Base-by-base conservation (phyloP, 148 eudicot genomes). In the Camellia japonica region DNA sequence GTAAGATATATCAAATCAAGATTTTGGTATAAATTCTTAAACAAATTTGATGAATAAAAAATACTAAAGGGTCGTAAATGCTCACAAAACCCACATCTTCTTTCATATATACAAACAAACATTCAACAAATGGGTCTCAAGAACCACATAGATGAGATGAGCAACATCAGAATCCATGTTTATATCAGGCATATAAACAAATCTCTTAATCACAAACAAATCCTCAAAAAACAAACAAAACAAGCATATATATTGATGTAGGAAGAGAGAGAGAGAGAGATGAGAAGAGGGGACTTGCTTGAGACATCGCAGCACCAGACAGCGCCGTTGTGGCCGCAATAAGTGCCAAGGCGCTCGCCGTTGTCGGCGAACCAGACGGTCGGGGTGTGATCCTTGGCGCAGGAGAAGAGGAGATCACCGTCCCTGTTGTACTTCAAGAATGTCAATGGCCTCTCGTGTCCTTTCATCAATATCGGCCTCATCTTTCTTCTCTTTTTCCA, bases 381-480 rank as follows among this genome's bases (percentile, higher is more conserved):
- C 54, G 94, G 94, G 38, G 60, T 89, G 64, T 86, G 92, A n/a
- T 91, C 92, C 71, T 91, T 91, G 54, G 92, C 94, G 51, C 94
- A 91, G 0, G 90, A 91, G 72, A 91, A 91, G 4, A 91, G 87
- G 18, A 91, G 86, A 46, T 91, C 94, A 3, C 99, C 98, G 16
- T 95, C 99, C 42, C 92, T 73, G 78, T 95, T 95, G 81, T 92
- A 93, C 82, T 95, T 93, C 60, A 95, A 81, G 74, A 90, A 93
- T 13, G 99, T 93, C 12, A 95, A 69, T 4, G 98, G 99, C 97
- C 97, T 90, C 73, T 95, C 99, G 71, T 95, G 98, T 6, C 99
- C 97, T 79, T 95, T 93, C 99, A 95, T 92, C 93, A 95, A 72
- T n/a, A 95, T 91, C 5, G 98, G 97, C 90, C 99, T 92, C 99